A percentile compares a stretch with the other conserved stretches of the same genome.
Conservation (phyloP, 2,329 filamentous ascomycete genomes). For the Huntiella omanensis region DNA sequence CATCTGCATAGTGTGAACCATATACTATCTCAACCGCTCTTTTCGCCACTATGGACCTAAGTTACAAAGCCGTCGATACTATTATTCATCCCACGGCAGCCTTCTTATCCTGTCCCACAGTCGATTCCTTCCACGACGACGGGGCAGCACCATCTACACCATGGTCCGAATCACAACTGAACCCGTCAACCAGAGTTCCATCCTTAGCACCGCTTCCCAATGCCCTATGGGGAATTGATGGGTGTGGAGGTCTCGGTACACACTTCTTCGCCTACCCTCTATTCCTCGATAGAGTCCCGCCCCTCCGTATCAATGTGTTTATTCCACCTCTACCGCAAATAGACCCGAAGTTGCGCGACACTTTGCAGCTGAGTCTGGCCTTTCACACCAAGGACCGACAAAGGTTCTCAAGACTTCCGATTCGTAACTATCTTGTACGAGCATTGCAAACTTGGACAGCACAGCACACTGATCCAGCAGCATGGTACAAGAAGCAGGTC, state of each 20-base stretch:
- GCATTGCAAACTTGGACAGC: conserved; percentile 33
- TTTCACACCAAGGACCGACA: conserved; percentile 35
- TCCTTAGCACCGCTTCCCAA: conserved; percentile 27
- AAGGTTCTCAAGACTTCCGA: conserved; percentile 29
- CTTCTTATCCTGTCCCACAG: conserved; percentile 16
- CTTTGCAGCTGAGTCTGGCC: conserved; percentile 30
- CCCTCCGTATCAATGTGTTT: conserved; percentile 39
- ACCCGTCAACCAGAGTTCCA: conserved; percentile 42
- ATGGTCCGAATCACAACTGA: conserved; percentile 33
- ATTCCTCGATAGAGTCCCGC: conserved; percentile 26
- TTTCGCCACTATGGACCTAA: conserved; percentile 30
- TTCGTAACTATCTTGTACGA: conserved; percentile 34
- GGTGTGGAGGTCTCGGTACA: conserved; percentile 35
- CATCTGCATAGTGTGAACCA: too few species aligned
- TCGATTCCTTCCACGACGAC: background rate
- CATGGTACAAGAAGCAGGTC: conserved; percentile 27
- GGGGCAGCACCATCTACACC: background rate
- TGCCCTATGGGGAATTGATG: conserved; percentile 39
- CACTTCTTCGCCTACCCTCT: conserved; percentile 38
- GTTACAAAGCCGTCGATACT: conserved; percentile 31
- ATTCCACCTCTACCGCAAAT: conserved; percentile 31
- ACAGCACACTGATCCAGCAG: conserved; percentile 15
- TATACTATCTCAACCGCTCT: too few species aligned
- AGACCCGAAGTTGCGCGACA: conserved; percentile 22
- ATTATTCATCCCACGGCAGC: conserved; percentile 40